Conservation (phyloP, 2,329 filamentous ascomycete genomes). For the Alternaria sp. region DNA sequence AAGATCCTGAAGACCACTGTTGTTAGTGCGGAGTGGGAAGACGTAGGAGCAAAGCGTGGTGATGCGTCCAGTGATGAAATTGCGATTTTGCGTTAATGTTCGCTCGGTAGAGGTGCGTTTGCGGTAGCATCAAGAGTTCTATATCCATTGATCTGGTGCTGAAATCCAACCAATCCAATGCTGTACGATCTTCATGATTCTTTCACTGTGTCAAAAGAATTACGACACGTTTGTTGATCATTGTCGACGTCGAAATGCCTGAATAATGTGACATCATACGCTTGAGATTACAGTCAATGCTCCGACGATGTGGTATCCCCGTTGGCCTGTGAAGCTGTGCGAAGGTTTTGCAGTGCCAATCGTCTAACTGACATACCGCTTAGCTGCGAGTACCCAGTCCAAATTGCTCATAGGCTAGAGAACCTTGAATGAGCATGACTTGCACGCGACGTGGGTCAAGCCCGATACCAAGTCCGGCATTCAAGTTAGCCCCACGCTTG, state of each 20-base stretch:
- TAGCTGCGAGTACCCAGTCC: background rate
- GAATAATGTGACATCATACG: background rate
- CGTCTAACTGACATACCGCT: too few species aligned
- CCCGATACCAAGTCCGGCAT: background rate
- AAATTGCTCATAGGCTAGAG: background rate
- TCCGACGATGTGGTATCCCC: background rate
- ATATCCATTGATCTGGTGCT: background rate
- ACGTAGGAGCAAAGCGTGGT: conserved; percentile 26
- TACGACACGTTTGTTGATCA: background rate
- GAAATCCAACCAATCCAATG: background rate
- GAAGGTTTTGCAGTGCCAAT: background rate
- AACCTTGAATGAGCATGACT: background rate
- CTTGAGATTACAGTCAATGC: background rate
- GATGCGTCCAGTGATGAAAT: conserved; percentile 30
- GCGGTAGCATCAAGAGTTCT: background rate
- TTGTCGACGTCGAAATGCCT: background rate
- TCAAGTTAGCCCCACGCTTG: conserved; percentile 12
- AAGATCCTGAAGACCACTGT: conserved; percentile 47
- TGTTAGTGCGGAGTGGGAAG: conserved; percentile 44
- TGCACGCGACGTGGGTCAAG: background rate
- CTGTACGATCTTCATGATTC: background rate
- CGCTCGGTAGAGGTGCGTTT: background rate
- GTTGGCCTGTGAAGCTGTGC: background rate
- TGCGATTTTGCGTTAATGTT: conserved; percentile 18
- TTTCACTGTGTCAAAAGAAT: background rate